A percentile compares a stretch with the other conserved stretches of the same genome.
phyloP scores from a whole-genome alignment of 345 rosid genomes.

The Combretum micranthum region DNA sequence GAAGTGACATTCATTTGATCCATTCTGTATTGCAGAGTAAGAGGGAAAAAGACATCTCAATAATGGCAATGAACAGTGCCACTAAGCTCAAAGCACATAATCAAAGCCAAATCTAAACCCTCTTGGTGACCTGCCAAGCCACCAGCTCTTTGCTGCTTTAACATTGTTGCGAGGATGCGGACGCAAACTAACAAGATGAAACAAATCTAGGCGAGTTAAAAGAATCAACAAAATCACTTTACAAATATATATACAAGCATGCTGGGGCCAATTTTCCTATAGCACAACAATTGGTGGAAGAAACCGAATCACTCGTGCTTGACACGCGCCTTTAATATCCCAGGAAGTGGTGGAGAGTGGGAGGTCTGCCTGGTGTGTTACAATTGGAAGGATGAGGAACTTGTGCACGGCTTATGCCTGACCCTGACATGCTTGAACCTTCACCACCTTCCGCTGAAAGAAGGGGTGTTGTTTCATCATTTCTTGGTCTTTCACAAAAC shows the following conservation, averaged over 20 bases:
- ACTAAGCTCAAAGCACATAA: conserved; percentile 13
- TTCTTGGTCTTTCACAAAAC: conserved; percentile 51
- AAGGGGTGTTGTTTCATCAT: conserved; percentile 28
- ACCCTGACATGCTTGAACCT: conserved; percentile 46
- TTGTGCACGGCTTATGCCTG: conserved; percentile 36
- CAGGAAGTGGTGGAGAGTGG: conserved; percentile 57
- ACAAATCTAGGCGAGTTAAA: conserved; percentile 7
- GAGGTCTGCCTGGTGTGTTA: conserved; percentile 37
- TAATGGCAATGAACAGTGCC: conserved; percentile 14
- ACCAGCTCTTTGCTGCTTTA: conserved; percentile 4
- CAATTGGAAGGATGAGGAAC: conserved; percentile 29
- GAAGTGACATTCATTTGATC: neutral
- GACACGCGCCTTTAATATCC: conserved; percentile 54
- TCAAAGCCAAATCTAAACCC: conserved; percentile 12
- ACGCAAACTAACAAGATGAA: neutral
- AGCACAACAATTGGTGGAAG: neutral
- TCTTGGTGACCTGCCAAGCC: neutral
- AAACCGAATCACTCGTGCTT: conserved; percentile 60
- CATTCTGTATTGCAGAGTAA: conserved; percentile 12
- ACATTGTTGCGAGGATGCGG: neutral
- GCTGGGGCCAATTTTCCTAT: conserved; percentile 7
- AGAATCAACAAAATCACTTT: conserved; percentile 25
- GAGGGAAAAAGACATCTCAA: conserved; percentile 19
- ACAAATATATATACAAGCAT: conserved; percentile 56
- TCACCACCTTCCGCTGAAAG: conserved; percentile 33